Evolutionary conservation across 305 asterid species (phyloP).

Genomic region (Andrographis paniculata): DNA sequence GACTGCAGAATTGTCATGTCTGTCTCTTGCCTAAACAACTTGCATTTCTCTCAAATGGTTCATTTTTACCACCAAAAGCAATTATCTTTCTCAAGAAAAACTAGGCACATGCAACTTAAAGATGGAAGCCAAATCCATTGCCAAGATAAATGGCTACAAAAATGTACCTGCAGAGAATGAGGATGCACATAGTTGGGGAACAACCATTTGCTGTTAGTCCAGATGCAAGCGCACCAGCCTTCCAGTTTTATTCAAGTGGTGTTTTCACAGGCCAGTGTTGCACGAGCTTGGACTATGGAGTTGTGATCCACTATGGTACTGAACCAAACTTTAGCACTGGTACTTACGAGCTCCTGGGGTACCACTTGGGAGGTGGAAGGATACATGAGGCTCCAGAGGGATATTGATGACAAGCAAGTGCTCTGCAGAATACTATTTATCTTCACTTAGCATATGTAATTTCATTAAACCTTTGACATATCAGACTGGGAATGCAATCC

Average conservation of each 20-base stretch:
- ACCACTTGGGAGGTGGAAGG: conserved; percentile 17
- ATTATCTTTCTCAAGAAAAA: conserved; percentile 7
- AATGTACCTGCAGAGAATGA: conserved; percentile 6
- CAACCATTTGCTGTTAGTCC: conserved; percentile 15
- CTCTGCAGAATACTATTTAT: conserved; percentile 19
- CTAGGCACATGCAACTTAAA: conserved; percentile 2
- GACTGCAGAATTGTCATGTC: too few relatives aligned
- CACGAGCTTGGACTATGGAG: conserved; percentile 19
- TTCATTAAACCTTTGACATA: too few relatives aligned
- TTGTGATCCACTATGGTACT: conserved; percentile 18
- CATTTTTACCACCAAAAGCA: conserved; percentile 11
- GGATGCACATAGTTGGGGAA: conserved; percentile 9
- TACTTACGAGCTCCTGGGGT: conserved; percentile 21
- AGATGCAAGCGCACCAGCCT: conserved; percentile 5
- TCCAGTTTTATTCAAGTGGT: conserved; percentile 15
- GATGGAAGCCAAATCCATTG: conserved; percentile 16
- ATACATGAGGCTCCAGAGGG: conserved; percentile 19
- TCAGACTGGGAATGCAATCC: too few relatives aligned
- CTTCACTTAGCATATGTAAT: too few relatives aligned
- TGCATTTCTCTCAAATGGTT: conserved; percentile 12
- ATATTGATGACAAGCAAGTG: conserved; percentile 14
- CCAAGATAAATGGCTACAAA: conserved; percentile 12
- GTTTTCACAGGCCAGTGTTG: conserved; percentile 21
- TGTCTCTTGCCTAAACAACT: too few relatives aligned
- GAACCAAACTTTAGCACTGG: conserved; percentile 13